phyloP scores from a whole-genome alignment of 805 yeast genomes.

The Ogataea philodendri region DNA sequence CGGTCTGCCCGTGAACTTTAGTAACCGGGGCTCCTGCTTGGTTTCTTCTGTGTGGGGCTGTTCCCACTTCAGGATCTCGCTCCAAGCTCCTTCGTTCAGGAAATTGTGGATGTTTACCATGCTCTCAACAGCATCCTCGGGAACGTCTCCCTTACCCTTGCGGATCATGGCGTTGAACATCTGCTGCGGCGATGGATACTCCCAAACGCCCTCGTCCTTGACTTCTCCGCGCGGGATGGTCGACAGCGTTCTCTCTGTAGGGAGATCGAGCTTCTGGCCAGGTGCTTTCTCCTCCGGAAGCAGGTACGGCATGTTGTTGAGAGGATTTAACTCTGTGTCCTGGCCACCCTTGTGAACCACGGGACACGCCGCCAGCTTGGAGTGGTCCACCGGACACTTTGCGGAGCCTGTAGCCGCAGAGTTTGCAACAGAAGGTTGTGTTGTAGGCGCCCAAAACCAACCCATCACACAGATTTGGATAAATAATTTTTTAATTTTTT shows the following conservation, averaged over 20 bases:
- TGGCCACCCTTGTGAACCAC: constrained; percentile 33
- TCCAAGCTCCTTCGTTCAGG: constrained; percentile 97
- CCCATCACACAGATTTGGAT: constrained; percentile 44
- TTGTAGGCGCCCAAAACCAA: constrained; percentile 78
- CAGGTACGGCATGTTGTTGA: constrained; percentile 83
- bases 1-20: constrained; percentile 90
- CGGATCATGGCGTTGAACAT: constrained; percentile 97
- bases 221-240: constrained; percentile 80
- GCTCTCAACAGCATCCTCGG: constrained; percentile 92
- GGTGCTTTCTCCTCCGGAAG: constrained; percentile 67
- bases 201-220: constrained; percentile 80
- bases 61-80: constrained; percentile 92
- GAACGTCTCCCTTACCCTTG: constrained; percentile 88
- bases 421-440: constrained; percentile 2
- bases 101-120: constrained; percentile 98
- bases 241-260: constrained; percentile 81
- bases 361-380: constrained; percentile 30
- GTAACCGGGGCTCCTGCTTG: constrained; percentile 66
- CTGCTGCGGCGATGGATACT: constrained; percentile 98
- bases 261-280: constrained; percentile 74
- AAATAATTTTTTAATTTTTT: background rate
- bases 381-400: constrained; percentile 31
- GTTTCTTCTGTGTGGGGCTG: constrained; percentile 56
- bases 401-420: constrained; percentile 6
- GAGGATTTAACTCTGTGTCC: constrained; percentile 55